Percentiles rank a stretch among this genome's conserved stretches.
Conservation (phyloP, 2,329 filamentous ascomycete species). For the Dactylonectria estremocensis region DNA sequence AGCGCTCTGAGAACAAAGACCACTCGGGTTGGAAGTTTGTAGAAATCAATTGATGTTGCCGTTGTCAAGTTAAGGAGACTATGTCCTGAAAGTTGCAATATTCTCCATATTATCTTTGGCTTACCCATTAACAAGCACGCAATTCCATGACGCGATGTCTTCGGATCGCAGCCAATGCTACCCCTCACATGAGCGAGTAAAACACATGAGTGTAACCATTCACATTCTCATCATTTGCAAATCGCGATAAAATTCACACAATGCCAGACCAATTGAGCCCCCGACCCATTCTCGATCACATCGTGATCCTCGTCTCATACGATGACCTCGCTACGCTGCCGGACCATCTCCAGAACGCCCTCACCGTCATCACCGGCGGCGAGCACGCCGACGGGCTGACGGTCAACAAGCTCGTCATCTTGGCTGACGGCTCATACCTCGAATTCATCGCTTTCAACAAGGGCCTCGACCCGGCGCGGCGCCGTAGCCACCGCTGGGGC, state of each 20-base stretch:
- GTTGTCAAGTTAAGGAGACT: not conserved
- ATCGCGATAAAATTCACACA: not conserved
- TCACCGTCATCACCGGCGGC: conserved; percentile 73
- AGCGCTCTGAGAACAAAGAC: not conserved
- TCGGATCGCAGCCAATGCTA: conserved; percentile 16
- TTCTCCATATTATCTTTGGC: not conserved
- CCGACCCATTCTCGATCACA: conserved; percentile 69
- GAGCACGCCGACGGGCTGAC: conserved; percentile 73
- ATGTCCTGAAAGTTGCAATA: not conserved
- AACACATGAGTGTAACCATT: conserved; percentile 16
- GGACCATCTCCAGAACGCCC: conserved; percentile 65
- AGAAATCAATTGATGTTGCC: not conserved
- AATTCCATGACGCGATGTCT: conserved; percentile 26
- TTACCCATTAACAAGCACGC: conserved; percentile 18
- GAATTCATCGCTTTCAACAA: conserved; percentile 76
- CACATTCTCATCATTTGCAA: not conserved
- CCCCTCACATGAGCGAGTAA: conserved; percentile 13
- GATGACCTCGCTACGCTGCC: conserved; percentile 63
- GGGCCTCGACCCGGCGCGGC: conserved; percentile 55
- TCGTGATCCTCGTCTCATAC: conserved; percentile 74
- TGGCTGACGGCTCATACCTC: conserved; percentile 76
- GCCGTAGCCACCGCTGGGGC: conserved; percentile 72
- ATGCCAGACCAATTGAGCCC: conserved; percentile 30
- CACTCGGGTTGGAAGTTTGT: too few relatives aligned
- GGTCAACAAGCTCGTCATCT: conserved; percentile 74